These are phyloP conservation scores for Ustilago cynodontis DNA, from an alignment of 1,284 basidiomycete species.

Conservation along the genomic window DNA sequence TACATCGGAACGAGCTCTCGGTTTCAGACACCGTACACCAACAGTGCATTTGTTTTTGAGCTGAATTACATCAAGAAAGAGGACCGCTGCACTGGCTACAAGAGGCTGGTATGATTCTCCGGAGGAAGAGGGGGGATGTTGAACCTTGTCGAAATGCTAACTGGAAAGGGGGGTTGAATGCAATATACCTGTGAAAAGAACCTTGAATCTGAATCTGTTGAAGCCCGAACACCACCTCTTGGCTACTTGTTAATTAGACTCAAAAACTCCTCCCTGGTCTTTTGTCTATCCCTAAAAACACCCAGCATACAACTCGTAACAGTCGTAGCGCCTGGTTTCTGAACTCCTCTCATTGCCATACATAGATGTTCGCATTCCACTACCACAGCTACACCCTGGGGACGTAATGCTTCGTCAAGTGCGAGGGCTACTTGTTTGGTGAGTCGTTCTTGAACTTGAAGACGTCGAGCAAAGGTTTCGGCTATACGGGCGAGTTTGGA, in stretches of 20 bases:
- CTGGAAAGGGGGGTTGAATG: too few relatives aligned
- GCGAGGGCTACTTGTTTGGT: conserved; percentile 98
- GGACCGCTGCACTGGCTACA: too few relatives aligned
- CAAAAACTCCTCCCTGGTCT: conserved; percentile 88
- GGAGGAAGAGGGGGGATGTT: too few relatives aligned
- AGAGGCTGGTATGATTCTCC: too few relatives aligned
- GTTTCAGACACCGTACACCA: too few relatives aligned
- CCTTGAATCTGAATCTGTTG: too few relatives aligned
- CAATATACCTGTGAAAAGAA: too few relatives aligned
- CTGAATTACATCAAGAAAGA: too few relatives aligned
- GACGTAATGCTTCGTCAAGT: conserved; percentile 95
- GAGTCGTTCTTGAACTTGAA: conserved; percentile 97
- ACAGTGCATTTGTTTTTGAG: too few relatives aligned
- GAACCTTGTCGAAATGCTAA: too few relatives aligned
- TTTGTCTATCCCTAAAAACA: conserved; percentile 95
- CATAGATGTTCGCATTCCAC: conserved; percentile 84
- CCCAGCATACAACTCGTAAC: conserved; percentile 99
- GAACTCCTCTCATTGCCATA: conserved; percentile 99
- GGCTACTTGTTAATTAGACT: conserved; percentile 62
- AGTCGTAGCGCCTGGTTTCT: conserved; percentile 95
- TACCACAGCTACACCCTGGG: conserved; percentile 97
- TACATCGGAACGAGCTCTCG: too few relatives aligned
- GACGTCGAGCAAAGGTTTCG: conserved; percentile 93
- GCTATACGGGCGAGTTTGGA: conserved; percentile 97
- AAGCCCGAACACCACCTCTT: too few relatives aligned